phyloP scores from a whole-genome alignment of 768 basidiomycete genomes.

The Phaeotremella fagi region DNA sequence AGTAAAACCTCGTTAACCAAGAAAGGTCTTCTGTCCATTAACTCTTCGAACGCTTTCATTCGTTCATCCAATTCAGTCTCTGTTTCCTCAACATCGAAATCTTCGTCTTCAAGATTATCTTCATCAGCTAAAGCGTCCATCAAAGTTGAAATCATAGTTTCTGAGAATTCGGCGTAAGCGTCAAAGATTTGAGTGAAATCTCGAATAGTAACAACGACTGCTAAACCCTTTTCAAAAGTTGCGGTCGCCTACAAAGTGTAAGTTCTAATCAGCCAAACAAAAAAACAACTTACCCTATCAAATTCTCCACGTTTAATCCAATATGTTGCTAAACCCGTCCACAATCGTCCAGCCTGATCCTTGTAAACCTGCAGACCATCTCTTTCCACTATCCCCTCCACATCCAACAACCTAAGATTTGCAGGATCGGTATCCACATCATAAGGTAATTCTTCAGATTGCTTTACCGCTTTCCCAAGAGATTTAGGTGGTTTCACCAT shows the following conservation, averaged over 20 bases:
- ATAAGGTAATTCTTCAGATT: slow-evolving; percentile 48
- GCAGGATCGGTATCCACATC: slow-evolving; percentile 80
- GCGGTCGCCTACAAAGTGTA: slow-evolving; percentile 53
- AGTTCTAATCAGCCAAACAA: background rate
- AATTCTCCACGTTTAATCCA: slow-evolving; percentile 98
- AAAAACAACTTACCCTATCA: slow-evolving; percentile 55
- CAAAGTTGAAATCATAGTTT: slow-evolving; percentile 78
- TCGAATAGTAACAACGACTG: slow-evolving; percentile 79
- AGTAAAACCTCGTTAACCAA: slow-evolving; percentile 91
- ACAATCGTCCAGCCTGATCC: slow-evolving; percentile 92
- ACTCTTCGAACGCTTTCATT: slow-evolving; percentile 87
- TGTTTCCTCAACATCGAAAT: slow-evolving; percentile 59
- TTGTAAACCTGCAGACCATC: slow-evolving; percentile 87
- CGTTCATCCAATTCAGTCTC: slow-evolving; percentile 77
- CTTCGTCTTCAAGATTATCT: slow-evolving; percentile 72
- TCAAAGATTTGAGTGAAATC: slow-evolving; percentile 99
- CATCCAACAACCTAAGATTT: slow-evolving; percentile 67
- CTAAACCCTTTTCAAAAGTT: slow-evolving; percentile 83
- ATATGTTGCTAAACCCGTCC: slow-evolving; percentile 94
- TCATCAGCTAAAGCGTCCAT: slow-evolving; percentile 78
- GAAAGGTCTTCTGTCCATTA: slow-evolving; percentile 94
- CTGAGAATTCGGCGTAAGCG: slow-evolving; percentile 88
- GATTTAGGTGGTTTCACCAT: slow-evolving; percentile 53
- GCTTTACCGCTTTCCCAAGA: slow-evolving; percentile 19
- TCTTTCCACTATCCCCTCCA: slow-evolving; percentile 74